Base-by-base conservation (phyloP, 2,329 filamentous ascomycete species). In the Fonsecaea erecta region DNA sequence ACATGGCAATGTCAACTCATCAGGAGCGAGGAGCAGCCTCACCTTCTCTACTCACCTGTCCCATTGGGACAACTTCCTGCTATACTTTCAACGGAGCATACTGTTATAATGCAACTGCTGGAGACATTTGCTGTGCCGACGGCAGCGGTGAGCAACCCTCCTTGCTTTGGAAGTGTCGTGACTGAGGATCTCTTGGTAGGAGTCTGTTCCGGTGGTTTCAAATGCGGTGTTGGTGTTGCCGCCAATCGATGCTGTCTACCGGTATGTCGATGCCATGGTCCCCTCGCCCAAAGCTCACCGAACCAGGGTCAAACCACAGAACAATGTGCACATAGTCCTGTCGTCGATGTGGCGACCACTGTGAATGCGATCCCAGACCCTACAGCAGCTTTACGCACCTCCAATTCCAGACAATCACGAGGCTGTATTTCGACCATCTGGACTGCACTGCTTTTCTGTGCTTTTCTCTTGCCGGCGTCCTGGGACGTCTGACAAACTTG, bases 211-310 rank as follows among this genome's bases (percentile, higher is more conserved):
- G 56, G 53, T 35, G 64, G 64, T 7, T 60, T 64, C 11, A 14
- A 60, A 26, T 67, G 64, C 59, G 64, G 64, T 3, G 62, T 48
- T 26, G 64, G 64, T 2, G 18, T 67, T 48, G 64, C 64, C 28
- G 56, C 46, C n/a, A 60, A 56, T 34, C 64, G 52, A n/a, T 67
- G 64, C 46, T 67, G 64, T 62, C 46, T 61, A 35, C 56, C 28
- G 12, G 64, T 64, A 62, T 34, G 64, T 53, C 43, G 8, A 11
- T 12, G 14, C 12, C 40, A n/a, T 26, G 6, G 7, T 35, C 58
- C n/a, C 26, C 43, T 46, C 14, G 16, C 24, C 28, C 12, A 53
- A 35, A 28, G 21, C 43, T 26, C 30, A 18, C n/a, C 43, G 24
- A 9, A 28, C 14, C 35, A 66, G 64, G 61, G 61, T 8, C 21